phyloP scores from a whole-genome alignment of 179 eudicot genomes.

The Silene coronaria region DNA sequence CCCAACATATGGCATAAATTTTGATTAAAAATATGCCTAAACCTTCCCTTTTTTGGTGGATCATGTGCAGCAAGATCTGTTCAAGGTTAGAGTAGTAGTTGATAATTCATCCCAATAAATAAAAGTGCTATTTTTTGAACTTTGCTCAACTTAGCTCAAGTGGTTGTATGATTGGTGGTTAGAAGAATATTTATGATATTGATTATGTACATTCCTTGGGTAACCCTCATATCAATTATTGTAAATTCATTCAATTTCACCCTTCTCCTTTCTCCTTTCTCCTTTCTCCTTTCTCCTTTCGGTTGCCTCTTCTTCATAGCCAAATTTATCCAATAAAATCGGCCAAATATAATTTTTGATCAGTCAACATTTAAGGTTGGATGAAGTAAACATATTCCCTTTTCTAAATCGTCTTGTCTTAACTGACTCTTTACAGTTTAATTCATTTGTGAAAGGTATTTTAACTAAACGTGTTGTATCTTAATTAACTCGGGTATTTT shows the following conservation, averaged over 20 bases:
- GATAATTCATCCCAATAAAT: conserved; percentile 21
- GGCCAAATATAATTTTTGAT: no score
- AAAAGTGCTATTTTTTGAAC: conserved; percentile 10
- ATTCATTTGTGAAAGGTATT: no score
- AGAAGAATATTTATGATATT: not conserved
- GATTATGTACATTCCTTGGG: conserved; percentile 15
- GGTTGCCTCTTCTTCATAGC: not conserved
- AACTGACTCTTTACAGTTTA: no score
- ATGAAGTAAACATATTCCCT: no score
- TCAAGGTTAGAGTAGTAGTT: conserved; percentile 23
- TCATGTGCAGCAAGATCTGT: conserved; percentile 29
- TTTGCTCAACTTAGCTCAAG: not conserved
- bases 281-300: not conserved
- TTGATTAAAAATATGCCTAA: conserved; percentile 16
- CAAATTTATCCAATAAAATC: not conserved
- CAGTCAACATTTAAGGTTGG: no score
- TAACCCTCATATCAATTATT: conserved; percentile 12
- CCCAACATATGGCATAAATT: conserved; percentile 18
- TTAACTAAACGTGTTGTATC: no score
- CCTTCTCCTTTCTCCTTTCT: not conserved
- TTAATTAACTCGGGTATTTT: no score
- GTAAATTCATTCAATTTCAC: conserved; percentile 8
- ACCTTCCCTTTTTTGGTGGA: conserved; percentile 23
- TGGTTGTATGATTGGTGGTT: conserved; percentile 6
- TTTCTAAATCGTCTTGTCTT: no score